A percentile compares a stretch with the other conserved stretches of the same genome.
phyloP scores from a whole-genome alignment of 257 asterid genomes.

The Gardenia jasminoides region DNA sequence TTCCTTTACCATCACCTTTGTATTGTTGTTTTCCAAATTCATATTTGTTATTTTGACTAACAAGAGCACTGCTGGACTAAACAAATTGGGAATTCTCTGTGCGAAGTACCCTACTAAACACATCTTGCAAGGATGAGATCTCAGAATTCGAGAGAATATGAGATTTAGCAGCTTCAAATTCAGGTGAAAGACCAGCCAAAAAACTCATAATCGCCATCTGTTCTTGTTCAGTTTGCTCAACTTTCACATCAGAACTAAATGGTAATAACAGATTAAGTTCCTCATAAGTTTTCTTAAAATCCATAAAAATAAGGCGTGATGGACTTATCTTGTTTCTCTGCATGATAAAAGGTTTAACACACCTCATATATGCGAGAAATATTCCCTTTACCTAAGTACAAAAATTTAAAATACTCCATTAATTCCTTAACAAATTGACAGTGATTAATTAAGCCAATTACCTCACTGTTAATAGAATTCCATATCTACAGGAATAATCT shows the following conservation, averaged over 20 bases:
- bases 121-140: slow-evolving; percentile 1
- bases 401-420: neutral
- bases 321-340: neutral
- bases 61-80: neutral
- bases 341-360: slow-evolving; percentile 2
- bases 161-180: slow-evolving; percentile 12
- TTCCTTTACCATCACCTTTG: no score
- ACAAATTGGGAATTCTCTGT: neutral
- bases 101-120: neutral
- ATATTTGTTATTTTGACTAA: neutral
- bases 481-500: neutral
- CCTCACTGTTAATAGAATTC: neutral
- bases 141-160: slow-evolving; percentile 11
- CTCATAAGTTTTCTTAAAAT: neutral
- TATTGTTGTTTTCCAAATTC: no score
- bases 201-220: slow-evolving; percentile 23
- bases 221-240: slow-evolving; percentile 5
- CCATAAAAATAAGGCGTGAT: slow-evolving; percentile 2
- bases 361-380: slow-evolving; percentile 15
- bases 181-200: slow-evolving; percentile 10
- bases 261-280: neutral
- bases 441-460: neutral
- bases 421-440: slow-evolving; percentile 4
- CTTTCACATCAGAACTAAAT: slow-evolving; percentile 9
- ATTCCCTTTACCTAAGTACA: slow-evolving; percentile 8